Evolutionary conservation across 1,139 yeast species (phyloP).

Genomic region (Geotrichum phurueaensis): DNA sequence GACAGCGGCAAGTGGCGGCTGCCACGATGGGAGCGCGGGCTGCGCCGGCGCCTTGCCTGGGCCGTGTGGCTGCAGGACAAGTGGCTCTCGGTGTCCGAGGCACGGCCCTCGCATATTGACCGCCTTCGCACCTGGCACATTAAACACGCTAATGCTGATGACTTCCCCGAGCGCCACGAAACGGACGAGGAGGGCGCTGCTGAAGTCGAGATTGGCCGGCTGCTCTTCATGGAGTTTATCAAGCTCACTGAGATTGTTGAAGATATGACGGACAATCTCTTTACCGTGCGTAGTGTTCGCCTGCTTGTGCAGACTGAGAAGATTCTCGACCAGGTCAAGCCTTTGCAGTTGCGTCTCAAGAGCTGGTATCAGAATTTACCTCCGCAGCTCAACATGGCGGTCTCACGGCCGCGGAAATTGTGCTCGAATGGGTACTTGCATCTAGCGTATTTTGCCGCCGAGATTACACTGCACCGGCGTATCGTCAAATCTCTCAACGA

Average conservation of each 20-base stretch:
- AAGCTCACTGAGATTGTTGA: slow-evolving; percentile 63
- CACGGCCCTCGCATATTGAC: slow-evolving; percentile 66
- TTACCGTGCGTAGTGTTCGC: slow-evolving; percentile 60
- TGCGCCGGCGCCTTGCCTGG: slow-evolving; percentile 83
- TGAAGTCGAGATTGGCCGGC: slow-evolving; percentile 67
- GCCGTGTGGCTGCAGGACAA: slow-evolving; percentile 86
- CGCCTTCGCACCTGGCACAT: slow-evolving; percentile 24
- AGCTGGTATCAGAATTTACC: slow-evolving; percentile 85
- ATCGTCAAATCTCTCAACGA: slow-evolving; percentile 53
- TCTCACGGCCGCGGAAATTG: slow-evolving; percentile 27
- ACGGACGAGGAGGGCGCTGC: slow-evolving; percentile 45
- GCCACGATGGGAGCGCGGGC: slow-evolving; percentile 88
- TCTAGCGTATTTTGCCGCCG: slow-evolving; percentile 80
- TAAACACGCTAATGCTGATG: slow-evolving; percentile 30
- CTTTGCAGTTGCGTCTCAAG: slow-evolving; percentile 69
- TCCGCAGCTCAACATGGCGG: slow-evolving; percentile 55
- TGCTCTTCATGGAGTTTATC: slow-evolving; percentile 63
- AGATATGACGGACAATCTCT: slow-evolving; percentile 64
- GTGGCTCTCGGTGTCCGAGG: slow-evolving; percentile 74
- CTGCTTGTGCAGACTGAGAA: slow-evolving; percentile 54
- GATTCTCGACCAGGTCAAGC: slow-evolving; percentile 71
- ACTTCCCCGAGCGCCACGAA: slow-evolving; percentile 35
- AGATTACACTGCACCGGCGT: slow-evolving; percentile 74
- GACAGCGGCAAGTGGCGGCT: slow-evolving; percentile 84
- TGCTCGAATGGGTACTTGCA: slow-evolving; percentile 68